phyloP scores from a whole-genome alignment of 164 flowering plant genomes.

The Magnolia officinalis region DNA sequence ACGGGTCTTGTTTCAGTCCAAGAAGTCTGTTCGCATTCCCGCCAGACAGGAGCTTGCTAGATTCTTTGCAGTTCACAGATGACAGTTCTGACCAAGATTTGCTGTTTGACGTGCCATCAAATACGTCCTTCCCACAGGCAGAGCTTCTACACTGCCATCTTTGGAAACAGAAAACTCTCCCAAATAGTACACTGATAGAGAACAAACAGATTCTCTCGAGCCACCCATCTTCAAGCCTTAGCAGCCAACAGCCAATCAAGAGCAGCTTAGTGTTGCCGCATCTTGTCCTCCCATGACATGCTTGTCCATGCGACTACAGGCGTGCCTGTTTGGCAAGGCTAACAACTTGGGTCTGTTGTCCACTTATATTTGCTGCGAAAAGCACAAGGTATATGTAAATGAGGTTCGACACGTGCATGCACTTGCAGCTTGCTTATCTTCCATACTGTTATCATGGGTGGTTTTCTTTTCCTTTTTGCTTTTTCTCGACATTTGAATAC shows the following conservation, averaged over 20 bases:
- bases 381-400: conserved; percentile 21
- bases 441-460: conserved; percentile 10
- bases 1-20: conserved; percentile 59
- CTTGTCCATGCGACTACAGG: not conserved
- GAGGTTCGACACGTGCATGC: conserved; percentile 14
- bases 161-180: conserved; percentile 3
- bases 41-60: conserved; percentile 55
- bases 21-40: conserved; percentile 63
- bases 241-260: conserved; percentile 45
- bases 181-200: not conserved
- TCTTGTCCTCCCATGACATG: conserved; percentile 34
- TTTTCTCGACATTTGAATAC: conserved; percentile 5
- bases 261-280: conserved; percentile 40
- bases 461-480: conserved; percentile 8
- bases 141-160: conserved; percentile 52
- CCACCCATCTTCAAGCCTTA: conserved; percentile 37
- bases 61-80: conserved; percentile 45
- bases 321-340: not conserved
- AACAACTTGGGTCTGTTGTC: not conserved
- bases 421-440: not conserved
- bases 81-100: conserved; percentile 74
- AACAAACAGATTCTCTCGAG: not conserved
- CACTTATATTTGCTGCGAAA: conserved; percentile 24
- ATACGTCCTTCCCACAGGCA: conserved; percentile 75
- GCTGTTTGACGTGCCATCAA: conserved; percentile 75